These are phyloP conservation scores for Salinomyces thailandicus DNA, from an alignment of 2,329 filamentous ascomycete species.

Conservation along the genomic window DNA sequence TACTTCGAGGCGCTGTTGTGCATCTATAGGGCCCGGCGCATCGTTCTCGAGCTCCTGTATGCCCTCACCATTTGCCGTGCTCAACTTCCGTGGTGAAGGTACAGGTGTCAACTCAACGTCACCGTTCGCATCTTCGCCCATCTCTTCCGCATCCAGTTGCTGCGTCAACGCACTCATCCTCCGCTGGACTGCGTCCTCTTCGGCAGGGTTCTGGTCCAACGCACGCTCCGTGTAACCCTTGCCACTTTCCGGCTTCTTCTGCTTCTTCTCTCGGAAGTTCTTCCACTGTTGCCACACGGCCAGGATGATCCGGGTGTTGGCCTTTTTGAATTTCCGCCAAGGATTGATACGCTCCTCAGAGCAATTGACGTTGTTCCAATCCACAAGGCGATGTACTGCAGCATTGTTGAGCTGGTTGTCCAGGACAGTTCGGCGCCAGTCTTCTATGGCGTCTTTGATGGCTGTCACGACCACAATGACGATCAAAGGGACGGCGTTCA, in stretches of 20 bases:
- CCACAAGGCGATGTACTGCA: conserved; percentile 75
- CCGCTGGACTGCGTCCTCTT: conserved; percentile 36
- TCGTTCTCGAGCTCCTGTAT: conserved; percentile 11
- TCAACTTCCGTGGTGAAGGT: conserved; percentile 53
- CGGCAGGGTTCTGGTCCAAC: conserved; percentile 38
- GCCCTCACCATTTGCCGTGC: conserved; percentile 3
- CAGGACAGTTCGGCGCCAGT: conserved; percentile 81
- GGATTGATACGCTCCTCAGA: conserved; percentile 71
- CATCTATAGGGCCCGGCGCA: conserved; percentile 10
- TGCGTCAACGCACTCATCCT: conserved; percentile 38
- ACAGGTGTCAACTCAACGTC: conserved; percentile 91
- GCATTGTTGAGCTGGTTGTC: conserved; percentile 96
- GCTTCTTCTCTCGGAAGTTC: conserved; percentile 35
- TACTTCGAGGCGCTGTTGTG: conserved; percentile 20
- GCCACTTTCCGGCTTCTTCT: conserved; percentile 33
- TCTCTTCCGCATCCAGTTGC: conserved; percentile 31
- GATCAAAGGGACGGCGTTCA: conserved; percentile 85
- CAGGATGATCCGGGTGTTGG: conserved; percentile 53
- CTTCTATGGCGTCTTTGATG: conserved; percentile 90
- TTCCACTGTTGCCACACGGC: conserved; percentile 44
- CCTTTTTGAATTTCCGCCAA: conserved; percentile 90
- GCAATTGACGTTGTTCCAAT: conserved; percentile 90
- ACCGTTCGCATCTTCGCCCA: conserved; percentile 45
- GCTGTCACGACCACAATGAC: conserved; percentile 82
- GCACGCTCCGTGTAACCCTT: conserved; percentile 32